Evolutionary conservation across 1,284 basidiomycete species (phyloP).

Genomic region (Meira nashicola): DNA sequence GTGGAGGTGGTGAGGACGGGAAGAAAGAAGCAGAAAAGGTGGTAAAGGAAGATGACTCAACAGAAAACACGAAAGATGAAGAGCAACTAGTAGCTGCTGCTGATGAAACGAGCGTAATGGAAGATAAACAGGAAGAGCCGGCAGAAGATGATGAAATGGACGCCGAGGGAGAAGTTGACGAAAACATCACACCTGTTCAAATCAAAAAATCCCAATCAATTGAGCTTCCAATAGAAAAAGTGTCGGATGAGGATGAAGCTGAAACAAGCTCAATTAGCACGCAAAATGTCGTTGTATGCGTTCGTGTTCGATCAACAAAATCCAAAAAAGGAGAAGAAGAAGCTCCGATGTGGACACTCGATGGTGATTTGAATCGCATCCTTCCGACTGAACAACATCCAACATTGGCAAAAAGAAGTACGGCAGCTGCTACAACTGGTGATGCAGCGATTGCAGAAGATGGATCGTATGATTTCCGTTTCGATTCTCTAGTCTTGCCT

Average conservation of each 20-base stretch:
- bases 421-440: slow-evolving; percentile 22
- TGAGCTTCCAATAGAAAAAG: not conserved
- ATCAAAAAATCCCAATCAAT: not conserved
- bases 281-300: slow-evolving; percentile 51
- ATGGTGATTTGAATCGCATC: slow-evolving; percentile 29
- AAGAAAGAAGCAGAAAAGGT: not conserved
- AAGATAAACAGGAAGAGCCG: slow-evolving; percentile 1
- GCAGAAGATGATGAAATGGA: slow-evolving; percentile 3
- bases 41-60: not conserved
- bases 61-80: not conserved
- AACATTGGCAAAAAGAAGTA: slow-evolving; percentile 40
- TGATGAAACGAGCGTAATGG: not conserved
- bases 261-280: slow-evolving; percentile 9
- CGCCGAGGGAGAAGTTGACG: not conserved
- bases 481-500: slow-evolving; percentile 38
- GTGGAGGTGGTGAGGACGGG: not conserved
- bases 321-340: slow-evolving; percentile 5
- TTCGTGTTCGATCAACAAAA: slow-evolving; percentile 33
- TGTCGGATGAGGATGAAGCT: not conserved
- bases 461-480: slow-evolving; percentile 44
- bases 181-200: not conserved
- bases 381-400: slow-evolving; percentile 47
- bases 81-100: not conserved
- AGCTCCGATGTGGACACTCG: slow-evolving; percentile 32
- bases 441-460: slow-evolving; percentile 18